Base-by-base conservation (phyloP, 1,284 basidiomycete genomes). In the Moesziomyces sp. region DNA sequence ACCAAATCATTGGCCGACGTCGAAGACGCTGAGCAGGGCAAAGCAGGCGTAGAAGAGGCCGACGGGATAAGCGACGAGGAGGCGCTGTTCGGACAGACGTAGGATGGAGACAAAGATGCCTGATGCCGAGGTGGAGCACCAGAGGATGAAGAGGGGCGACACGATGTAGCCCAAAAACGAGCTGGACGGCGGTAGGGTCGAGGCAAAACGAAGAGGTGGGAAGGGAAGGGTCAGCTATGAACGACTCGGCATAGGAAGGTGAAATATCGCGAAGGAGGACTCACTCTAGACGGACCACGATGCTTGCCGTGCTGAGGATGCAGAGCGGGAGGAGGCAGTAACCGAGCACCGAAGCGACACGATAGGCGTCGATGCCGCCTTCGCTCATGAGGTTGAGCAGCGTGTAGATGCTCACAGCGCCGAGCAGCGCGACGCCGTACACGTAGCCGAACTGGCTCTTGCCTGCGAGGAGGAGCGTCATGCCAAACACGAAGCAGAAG, bases 391-490 rank as follows among this genome's bases (percentile, higher is more conserved):
- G 88, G 84, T 99, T 99, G 78, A 99, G 89, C 58, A 99, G 90
- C 47, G 91, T 89, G 87, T 99, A 99, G 82, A 99, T 92, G 40
- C 94, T 94, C n/a, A 90, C 88, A 4, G 92, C 94, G 54, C 97
- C 97, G 76, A 99, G 89, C 14, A 98, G 88, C 50, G 93, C 96
- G 68, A 99, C 93, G 52, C 97, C 97, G 85, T 99, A 99, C 74
- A 99, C 98, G 85, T 98, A 98, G 30, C 93, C 94, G 85, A 99
- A 99, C 84, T 98, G 97, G 9, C 94, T 93, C 87, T 97, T 98
- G 69, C 97, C 97, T 16, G 94, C 94, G 94, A 98, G 83, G 14
- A 84, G 63, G 3, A 84, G 68, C 21, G 82, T 71, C 74, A 81
- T 82, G 34, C 78, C 82, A 59, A 84, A 84, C 46, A 78, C 96